Evolutionary conservation across 2,329 filamentous ascomycete genomes (phyloP).

Genomic region (Ciborinia camelliae): DNA sequence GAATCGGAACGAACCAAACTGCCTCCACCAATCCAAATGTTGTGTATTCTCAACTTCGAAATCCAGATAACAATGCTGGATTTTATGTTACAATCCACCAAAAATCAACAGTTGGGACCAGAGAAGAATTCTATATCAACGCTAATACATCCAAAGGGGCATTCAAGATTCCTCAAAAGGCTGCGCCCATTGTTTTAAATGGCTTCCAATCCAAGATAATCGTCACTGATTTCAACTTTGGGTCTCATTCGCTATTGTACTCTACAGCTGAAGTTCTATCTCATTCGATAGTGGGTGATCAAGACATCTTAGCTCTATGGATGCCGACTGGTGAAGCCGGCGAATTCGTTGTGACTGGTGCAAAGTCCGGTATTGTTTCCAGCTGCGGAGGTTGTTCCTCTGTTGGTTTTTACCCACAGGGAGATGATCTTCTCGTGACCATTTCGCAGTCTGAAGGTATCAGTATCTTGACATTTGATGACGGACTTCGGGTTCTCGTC

Average conservation of each 20-base stretch:
- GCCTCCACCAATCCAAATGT: conserved; percentile 51
- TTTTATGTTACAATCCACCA: conserved; percentile 59
- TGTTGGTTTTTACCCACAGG: conserved; percentile 43
- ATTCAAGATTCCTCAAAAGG: conserved; percentile 52
- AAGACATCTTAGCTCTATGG: conserved; percentile 51
- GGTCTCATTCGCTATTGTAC: conserved; percentile 49
- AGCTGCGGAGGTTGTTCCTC: conserved; percentile 43
- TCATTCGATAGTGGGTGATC: conserved; percentile 47
- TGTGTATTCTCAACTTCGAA: conserved; percentile 54
- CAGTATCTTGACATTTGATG: conserved; percentile 46
- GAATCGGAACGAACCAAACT: conserved; percentile 46
- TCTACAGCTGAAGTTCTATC: conserved; percentile 55
- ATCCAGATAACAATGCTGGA: conserved; percentile 51
- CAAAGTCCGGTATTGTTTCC: conserved; percentile 50
- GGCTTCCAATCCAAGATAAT: conserved; percentile 61
- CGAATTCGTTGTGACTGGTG: conserved; percentile 52
- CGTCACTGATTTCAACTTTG: conserved; percentile 57
- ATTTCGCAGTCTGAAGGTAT: conserved; percentile 50
- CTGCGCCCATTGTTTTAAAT: conserved; percentile 49
- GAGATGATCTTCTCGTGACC: conserved; percentile 43
- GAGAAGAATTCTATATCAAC: conserved; percentile 52
- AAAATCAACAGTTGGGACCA: conserved; percentile 49
- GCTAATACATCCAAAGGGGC: conserved; percentile 55
- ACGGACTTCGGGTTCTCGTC: conserved; percentile 49
- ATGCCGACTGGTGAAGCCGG: conserved; percentile 52